phyloP scores from a whole-genome alignment of 1,284 basidiomycete species.

The Butyriboletus appendiculatus region DNA sequence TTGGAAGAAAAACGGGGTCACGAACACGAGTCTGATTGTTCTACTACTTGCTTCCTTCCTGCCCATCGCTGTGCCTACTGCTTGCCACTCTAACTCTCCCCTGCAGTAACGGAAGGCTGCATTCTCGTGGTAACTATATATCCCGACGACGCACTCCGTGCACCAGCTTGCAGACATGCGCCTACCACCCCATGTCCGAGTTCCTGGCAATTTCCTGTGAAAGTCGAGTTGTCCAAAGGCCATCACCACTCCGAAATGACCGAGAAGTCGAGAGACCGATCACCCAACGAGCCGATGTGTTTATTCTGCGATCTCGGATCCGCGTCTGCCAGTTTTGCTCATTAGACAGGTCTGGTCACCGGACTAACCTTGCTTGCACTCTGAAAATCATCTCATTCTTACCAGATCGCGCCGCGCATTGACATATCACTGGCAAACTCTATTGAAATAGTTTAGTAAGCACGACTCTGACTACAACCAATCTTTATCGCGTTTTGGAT shows the following conservation, averaged over 20 bases:
- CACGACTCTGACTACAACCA: background rate
- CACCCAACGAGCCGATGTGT: background rate
- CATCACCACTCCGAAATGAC: background rate
- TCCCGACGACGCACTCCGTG: background rate
- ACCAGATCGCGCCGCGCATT: too few relatives aligned
- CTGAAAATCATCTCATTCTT: background rate
- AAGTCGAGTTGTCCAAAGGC: background rate
- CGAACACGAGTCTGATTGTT: background rate
- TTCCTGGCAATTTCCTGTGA: background rate
- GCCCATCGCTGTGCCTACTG: background rate
- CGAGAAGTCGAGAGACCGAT: background rate
- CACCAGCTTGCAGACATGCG: background rate
- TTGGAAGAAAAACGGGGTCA: background rate
- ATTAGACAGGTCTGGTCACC: too few relatives aligned
- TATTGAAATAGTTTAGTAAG: background rate
- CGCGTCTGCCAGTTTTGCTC: background rate
- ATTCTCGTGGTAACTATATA: background rate
- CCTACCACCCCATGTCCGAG: background rate
- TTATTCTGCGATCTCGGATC: background rate
- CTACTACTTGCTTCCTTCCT: background rate
- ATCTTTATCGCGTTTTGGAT: background rate
- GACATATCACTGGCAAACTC: background rate
- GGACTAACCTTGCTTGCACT: background rate
- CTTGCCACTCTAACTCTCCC: background rate
- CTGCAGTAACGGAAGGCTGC: background rate